phyloP scores from a whole-genome alignment of 1,139 yeast genomes.

The Pichia inconspicua region DNA sequence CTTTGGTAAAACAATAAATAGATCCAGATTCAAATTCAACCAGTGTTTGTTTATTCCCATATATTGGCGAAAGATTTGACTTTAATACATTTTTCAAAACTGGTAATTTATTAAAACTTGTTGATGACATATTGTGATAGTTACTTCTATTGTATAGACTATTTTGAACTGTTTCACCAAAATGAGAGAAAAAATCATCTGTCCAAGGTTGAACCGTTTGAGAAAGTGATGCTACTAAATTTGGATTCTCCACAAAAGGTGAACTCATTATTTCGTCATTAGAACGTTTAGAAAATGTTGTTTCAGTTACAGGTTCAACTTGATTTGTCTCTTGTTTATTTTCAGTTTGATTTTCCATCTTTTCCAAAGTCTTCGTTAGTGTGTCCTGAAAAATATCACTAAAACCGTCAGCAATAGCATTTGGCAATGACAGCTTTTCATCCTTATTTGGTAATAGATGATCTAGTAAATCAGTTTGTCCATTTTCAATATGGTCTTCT shows the following conservation, averaged over 20 bases:
- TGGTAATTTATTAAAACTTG: conserved; percentile 10
- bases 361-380: conserved; percentile 20
- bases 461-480: background rate
- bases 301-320: background rate
- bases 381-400: conserved; percentile 53
- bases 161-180: conserved; percentile 25
- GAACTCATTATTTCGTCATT: conserved; percentile 33
- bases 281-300: background rate
- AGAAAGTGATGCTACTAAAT: background rate
- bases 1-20: conserved; percentile 47
- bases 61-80: conserved; percentile 30
- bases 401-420: conserved; percentile 29
- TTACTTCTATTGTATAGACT: conserved; percentile 23
- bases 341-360: background rate
- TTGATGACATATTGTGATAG: conserved; percentile 7
- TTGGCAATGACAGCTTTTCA: background rate
- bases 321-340: background rate
- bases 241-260: conserved; percentile 41
- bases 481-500: background rate
- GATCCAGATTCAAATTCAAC: conserved; percentile 39
- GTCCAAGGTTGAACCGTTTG: conserved; percentile 30
- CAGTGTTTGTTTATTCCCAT: conserved; percentile 37
- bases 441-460: background rate
- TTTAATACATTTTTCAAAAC: conserved; percentile 50
- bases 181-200: conserved; percentile 21